phyloP scores from a whole-genome alignment of 1,284 basidiomycete genomes.

The Paramarasmius palmivorus region DNA sequence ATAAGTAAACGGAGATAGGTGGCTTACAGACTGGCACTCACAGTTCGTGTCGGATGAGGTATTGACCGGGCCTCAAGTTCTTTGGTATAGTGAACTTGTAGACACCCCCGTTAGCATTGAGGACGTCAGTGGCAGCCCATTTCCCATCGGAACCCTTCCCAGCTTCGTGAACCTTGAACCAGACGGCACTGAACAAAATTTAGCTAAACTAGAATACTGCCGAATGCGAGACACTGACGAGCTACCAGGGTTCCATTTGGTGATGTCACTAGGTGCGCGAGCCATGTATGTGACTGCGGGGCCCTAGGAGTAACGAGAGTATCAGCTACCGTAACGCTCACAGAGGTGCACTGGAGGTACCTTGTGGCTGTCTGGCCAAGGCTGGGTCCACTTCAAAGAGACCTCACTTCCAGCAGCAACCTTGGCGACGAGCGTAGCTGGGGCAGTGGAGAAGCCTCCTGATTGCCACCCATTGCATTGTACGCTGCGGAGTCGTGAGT shows the following conservation, averaged over 20 bases:
- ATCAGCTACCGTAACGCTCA: not conserved
- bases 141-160: constrained; percentile 38
- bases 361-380: constrained; percentile 46
- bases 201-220: no score
- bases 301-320: constrained; percentile 8
- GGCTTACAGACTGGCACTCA: constrained; percentile 17
- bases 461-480: constrained; percentile 45
- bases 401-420: constrained; percentile 44
- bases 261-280: constrained; percentile 22
- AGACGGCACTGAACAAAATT: constrained; percentile 29
- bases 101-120: constrained; percentile 34
- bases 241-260: constrained; percentile 22
- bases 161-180: constrained; percentile 43
- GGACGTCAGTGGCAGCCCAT: constrained; percentile 39
- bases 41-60: constrained; percentile 53
- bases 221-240: no score
- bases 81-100: constrained; percentile 46
- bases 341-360: constrained; percentile 16
- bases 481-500: constrained; percentile 25
- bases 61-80: constrained; percentile 45
- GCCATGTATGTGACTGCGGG: constrained; percentile 25
- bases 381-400: constrained; percentile 45
- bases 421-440: constrained; percentile 43
- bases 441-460: constrained; percentile 38
- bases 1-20: not conserved